Conservation (phyloP, 192 early-diverging fungal genomes). For the Thamnidium elegans region DNA sequence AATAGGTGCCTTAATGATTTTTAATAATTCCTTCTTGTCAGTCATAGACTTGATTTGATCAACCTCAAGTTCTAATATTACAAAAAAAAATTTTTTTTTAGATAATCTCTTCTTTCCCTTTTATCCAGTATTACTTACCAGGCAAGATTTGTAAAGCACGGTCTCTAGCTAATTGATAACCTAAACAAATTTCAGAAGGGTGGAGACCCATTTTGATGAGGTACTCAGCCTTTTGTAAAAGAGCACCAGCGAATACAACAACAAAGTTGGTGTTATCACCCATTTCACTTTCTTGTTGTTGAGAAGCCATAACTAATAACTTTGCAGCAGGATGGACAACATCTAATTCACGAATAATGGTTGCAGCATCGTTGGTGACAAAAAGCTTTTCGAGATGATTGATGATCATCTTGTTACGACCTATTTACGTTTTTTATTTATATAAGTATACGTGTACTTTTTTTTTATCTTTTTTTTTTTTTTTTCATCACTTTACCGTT, state of each 20-base stretch:
- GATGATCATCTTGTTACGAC: slow-evolving; percentile 99
- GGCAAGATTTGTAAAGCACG: slow-evolving; percentile 81
- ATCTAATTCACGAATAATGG: slow-evolving; percentile 96
- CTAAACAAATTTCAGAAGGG: slow-evolving; percentile 91
- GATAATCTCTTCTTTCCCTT: neutral
- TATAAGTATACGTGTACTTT: neutral
- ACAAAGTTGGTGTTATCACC: slow-evolving; percentile 98
- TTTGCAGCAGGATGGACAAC: slow-evolving; percentile 97
- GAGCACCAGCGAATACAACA: slow-evolving; percentile 91
- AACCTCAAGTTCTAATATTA: slow-evolving; percentile 55
- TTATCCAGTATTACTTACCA: slow-evolving; percentile 43
- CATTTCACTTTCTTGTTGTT: slow-evolving; percentile 96
- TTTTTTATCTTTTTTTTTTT: neutral
- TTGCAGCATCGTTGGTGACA: slow-evolving; percentile 98
- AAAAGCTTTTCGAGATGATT: slow-evolving; percentile 98
- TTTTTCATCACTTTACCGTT: slow-evolving; percentile 63
- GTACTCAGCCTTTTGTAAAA: slow-evolving; percentile 90
- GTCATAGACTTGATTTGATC: slow-evolving; percentile 57
- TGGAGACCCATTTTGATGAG: slow-evolving; percentile 94
- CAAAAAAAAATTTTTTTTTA: neutral
- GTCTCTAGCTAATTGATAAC: slow-evolving; percentile 84
- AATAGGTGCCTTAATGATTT: slow-evolving; percentile 77
- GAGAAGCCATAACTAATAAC: slow-evolving; percentile 91
- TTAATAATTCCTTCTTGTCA: slow-evolving; percentile 60
- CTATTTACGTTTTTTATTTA: slow-evolving; percentile 34